These are phyloP conservation scores for Citrus glauca DNA, from an alignment of 345 rosid genomes.

Conservation along the genomic window DNA sequence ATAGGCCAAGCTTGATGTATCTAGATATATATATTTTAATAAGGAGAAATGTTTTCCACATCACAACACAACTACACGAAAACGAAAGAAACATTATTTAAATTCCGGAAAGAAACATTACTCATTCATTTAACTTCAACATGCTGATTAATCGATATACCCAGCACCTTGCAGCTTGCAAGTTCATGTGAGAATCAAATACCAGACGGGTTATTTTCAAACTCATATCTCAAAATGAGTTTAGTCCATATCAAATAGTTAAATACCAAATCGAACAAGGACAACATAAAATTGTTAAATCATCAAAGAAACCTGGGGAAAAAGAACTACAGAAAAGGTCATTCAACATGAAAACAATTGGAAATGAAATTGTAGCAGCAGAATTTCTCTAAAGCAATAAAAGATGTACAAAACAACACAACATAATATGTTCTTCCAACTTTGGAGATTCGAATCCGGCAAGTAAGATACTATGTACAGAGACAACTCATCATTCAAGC, in stretches of 20 bases:
- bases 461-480: slow-evolving; percentile 28
- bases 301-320: neutral
- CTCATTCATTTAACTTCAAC: neutral
- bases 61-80: neutral
- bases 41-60: neutral
- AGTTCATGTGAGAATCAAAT: neutral
- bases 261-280: neutral
- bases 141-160: neutral
- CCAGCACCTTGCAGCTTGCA: neutral
- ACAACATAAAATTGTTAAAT: neutral
- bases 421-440: slow-evolving; percentile 10
- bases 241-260: neutral
- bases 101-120: neutral
- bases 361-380: neutral
- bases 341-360: neutral
- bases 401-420: slow-evolving; percentile 6
- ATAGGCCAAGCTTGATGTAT: no score
- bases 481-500: slow-evolving; percentile 18
- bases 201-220: neutral
- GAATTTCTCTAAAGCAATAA: neutral
- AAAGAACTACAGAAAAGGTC: neutral
- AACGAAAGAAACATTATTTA: neutral
- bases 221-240: no score
- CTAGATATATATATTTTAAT: no score
- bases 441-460: slow-evolving; percentile 3